These are phyloP conservation scores for Corymbia citriodora DNA, from an alignment of 441 rosid genomes.

Conservation along the genomic window DNA sequence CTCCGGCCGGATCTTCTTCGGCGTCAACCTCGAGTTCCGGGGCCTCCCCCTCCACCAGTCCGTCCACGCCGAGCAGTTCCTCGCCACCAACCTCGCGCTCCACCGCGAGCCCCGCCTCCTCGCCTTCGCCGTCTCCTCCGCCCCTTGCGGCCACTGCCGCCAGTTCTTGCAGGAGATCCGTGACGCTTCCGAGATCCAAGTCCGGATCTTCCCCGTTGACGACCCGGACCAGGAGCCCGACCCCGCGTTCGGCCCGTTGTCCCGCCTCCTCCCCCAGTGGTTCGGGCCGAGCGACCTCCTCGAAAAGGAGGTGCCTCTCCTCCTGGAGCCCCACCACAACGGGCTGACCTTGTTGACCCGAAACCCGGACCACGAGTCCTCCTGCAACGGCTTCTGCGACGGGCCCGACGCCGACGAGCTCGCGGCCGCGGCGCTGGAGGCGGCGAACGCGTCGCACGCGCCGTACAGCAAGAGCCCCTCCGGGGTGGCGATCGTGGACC, in stretches of 20 bases:
- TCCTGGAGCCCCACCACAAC: constrained; percentile 55
- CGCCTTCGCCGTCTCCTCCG: constrained; percentile 68
- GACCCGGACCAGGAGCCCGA: neutral
- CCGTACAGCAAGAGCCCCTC: constrained; percentile 88
- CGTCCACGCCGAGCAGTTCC: constrained; percentile 91
- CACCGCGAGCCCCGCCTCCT: constrained; percentile 31
- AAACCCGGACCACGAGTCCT: neutral
- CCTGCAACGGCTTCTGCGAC: constrained; percentile 13
- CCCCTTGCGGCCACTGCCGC: constrained; percentile 99
- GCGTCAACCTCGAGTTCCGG: constrained; percentile 83
- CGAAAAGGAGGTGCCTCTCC: constrained; percentile 43
- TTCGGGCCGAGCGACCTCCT: constrained; percentile 76
- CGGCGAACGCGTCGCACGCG: constrained; percentile 77
- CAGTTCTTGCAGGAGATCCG: constrained; percentile 91
- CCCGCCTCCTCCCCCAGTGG: constrained; percentile 54
- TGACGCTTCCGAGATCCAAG: constrained; percentile 41
- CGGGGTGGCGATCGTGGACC: constrained; percentile 69
- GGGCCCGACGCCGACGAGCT: neutral
- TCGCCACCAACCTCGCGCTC: constrained; percentile 48
- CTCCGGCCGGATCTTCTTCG: constrained; percentile 83
- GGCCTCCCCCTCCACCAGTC: constrained; percentile 69
- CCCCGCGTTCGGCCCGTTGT: constrained; percentile 26
- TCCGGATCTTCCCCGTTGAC: constrained; percentile 30
- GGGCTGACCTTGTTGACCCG: constrained; percentile 12
- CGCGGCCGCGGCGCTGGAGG: constrained; percentile 46